Evolutionary conservation across 192 early-diverging fungal species (phyloP), one percentile per base, ranked within the genome.

Genomic region (Spinellus fusiger): DNA sequence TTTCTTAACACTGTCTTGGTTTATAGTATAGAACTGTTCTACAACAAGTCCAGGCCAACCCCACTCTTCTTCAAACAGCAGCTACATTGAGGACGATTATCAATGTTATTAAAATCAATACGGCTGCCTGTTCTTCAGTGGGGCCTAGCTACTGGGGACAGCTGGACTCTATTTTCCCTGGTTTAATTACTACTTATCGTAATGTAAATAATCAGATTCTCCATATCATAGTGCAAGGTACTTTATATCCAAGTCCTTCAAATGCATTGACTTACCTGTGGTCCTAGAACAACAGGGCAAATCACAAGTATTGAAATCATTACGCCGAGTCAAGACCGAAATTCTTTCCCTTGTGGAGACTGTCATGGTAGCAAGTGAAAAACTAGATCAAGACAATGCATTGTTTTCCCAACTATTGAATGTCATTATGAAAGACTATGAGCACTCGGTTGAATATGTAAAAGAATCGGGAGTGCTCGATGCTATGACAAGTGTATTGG

Each of bases 311-410:
- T 12, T 44, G 40, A 12, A 18, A 12, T 44, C 40, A 3, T 18
- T 44, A 12, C 40, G 40, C 18, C 40, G 40, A 3, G 18, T 44
- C 13, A 44, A 44, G 18, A n/a, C 40, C 2, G 40, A 44, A 44
- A 61, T 61, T 22, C 59, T 61, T 12, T 32, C 49, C 5, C n/a
- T 61, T n/a, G n/a, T 61, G 8, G 59, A 61, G 10, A 61, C 47
- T 0, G 49, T 38, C 31, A 37, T 61, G 5, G 13, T 61, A 2
- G 40, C 59, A 16, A 61, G 49, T 18, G 47, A 61, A 15, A 26
- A 26, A 9, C 23, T 59, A 1, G 44, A 37, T 2, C 44, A 59
- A 32, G 57, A 59, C 23, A 23, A 59, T 32, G 12, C 13, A 0
- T 28, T 59, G 57, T 28, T 59, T 25, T 59, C 57, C 1, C 27